Evolutionary conservation across 371 early-diverging fungal species (phyloP), one percentile per base, ranked within the genome.

Genomic region (Entomophthora muscae): DNA sequence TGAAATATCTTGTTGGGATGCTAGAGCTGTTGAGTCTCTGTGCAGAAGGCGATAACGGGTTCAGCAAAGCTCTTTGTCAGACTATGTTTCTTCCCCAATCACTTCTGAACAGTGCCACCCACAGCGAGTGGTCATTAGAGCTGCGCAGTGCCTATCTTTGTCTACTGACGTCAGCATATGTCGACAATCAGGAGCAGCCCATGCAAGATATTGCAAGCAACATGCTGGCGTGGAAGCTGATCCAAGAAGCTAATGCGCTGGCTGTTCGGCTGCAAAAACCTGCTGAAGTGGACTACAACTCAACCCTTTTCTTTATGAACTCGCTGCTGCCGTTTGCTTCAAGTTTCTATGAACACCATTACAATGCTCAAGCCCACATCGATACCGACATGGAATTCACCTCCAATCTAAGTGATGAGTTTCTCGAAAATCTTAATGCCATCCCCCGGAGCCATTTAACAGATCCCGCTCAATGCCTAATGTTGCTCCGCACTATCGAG

Each of bases 41-140:
- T 69, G 77, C 75, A 3, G 76, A 80, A 67, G 76, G 75, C 5
- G 76, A 75, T 51, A 80, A 78, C 53, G 70, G 71, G 5, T 74
- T 75, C 68, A 72, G 73, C 7, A 78, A 80, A 64, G 71, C 76
- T 54, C 73, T 77, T 70, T 72, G 76, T 32, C 68, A 70, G 7
- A 73, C 73, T 0, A 64, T 73, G 0, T 70, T 75, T 58, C 66
- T 67, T 0, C 67, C 72, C 27, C 62, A 67, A 21, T 70, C 72
- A 27, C 63, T 75, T 12, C 63, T 65, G 23, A 29, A 62, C 3
- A 51, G 70, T 0, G 58, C 71, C 3, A 55, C 69, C 23, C 59
- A 67, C 52, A 23, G 58, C 0, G 30, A 63, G 1, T 58, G 70
- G 0, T 64, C 59, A 1, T 33, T 69, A 13, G 3, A 28, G 0